Conservation (phyloP, 2,329 filamentous ascomycete genomes). For the Colletotrichum destructivum region DNA sequence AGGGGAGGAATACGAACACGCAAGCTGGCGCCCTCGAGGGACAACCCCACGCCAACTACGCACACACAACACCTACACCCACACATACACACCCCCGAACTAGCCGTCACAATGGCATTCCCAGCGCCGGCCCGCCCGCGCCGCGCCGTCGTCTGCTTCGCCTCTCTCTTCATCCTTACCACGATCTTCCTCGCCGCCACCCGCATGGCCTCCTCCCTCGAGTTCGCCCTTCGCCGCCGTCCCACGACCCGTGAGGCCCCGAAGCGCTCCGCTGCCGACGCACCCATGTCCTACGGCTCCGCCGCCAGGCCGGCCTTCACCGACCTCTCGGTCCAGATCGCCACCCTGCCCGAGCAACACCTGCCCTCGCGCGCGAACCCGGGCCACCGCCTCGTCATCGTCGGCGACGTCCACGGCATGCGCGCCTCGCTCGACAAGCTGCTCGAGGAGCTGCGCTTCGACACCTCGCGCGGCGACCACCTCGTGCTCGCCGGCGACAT, state of each 20-base stretch:
- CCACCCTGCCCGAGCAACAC: conserved; percentile 49
- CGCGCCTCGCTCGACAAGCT: conserved; percentile 76
- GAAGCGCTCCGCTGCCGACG: conserved; percentile 47
- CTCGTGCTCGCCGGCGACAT: conserved; percentile 84
- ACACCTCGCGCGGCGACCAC: conserved; percentile 72
- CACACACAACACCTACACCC: neutral
- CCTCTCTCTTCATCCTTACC: conserved; percentile 50
- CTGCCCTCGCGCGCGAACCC: conserved; percentile 55
- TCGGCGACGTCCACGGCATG: conserved; percentile 96
- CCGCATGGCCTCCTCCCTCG: conserved; percentile 48
- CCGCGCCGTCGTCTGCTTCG: conserved; percentile 26
- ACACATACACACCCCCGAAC: neutral
- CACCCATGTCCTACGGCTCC: conserved; percentile 58
- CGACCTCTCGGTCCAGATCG: conserved; percentile 44
- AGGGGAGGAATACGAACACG: neutral
- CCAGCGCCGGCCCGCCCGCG: conserved; percentile 22
- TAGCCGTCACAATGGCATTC: conserved; percentile 24
- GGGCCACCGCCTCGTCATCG: conserved; percentile 77
- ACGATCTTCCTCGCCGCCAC: conserved; percentile 54
- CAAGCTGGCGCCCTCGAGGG: neutral
- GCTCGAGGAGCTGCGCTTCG: conserved; percentile 77
- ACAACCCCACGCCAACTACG: neutral
- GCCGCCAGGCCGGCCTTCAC: conserved; percentile 57
- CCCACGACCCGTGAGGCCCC: conserved; percentile 34
- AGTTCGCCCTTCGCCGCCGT: conserved; percentile 12